These are phyloP conservation scores for Tulasnella sp. DNA, from an alignment of 768 basidiomycete species.

Conservation along the genomic window DNA sequence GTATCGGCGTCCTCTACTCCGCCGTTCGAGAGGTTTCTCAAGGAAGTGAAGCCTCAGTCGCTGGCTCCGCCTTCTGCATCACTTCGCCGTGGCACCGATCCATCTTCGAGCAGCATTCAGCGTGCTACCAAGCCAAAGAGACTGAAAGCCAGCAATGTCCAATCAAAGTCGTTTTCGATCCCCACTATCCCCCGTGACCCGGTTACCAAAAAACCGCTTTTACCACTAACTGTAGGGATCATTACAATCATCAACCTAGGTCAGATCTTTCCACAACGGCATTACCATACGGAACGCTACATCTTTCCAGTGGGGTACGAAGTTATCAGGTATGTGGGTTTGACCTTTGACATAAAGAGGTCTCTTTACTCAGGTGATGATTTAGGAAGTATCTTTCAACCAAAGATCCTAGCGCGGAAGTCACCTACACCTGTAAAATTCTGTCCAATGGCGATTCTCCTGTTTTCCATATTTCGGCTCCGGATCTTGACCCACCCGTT, in stretches of 20 bases:
- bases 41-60: constrained; percentile 15
- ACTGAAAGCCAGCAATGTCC: constrained; percentile 68
- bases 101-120: constrained; percentile 19
- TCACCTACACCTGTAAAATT: constrained; percentile 71
- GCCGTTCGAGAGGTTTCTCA: not conserved
- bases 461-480: constrained; percentile 71
- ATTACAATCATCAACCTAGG: constrained; percentile 71
- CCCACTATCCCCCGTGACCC: constrained; percentile 68
- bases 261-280: constrained; percentile 65
- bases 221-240: constrained; percentile 74
- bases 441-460: constrained; percentile 75
- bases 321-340: constrained; percentile 47
- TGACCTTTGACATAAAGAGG: not conserved
- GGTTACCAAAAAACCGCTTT: constrained; percentile 45
- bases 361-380: not conserved
- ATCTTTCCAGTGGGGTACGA: constrained; percentile 84
- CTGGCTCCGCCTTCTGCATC: constrained; percentile 22
- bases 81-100: constrained; percentile 27
- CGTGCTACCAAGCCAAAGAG: constrained; percentile 59
- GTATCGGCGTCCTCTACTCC: too few species aligned
- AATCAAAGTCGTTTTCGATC: constrained; percentile 61
- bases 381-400: constrained; percentile 67
- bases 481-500: constrained; percentile 59
- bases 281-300: constrained; percentile 78
- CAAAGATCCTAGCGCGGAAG: constrained; percentile 48